A percentile compares a stretch with the other conserved stretches of the same genome.
Conservation (phyloP, 805 yeast genomes). For the Candida andamanensis region DNA sequence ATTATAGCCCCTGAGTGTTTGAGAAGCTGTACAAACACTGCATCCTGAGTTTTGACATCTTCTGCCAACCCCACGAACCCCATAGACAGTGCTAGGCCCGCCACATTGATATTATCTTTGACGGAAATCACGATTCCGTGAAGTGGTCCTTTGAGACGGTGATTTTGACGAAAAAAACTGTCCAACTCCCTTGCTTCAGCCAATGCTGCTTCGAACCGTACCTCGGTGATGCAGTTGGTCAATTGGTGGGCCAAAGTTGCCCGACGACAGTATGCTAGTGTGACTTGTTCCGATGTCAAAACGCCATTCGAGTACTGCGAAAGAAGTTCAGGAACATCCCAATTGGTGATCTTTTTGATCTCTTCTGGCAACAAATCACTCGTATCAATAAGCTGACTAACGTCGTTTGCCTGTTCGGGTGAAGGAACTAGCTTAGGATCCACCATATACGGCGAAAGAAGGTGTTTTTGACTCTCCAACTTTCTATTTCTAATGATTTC, state of each 20-base stretch:
- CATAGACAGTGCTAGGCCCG: slow-evolving; percentile 44
- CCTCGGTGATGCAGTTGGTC: slow-evolving; percentile 33
- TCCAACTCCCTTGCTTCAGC: slow-evolving; percentile 21
- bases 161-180: slow-evolving; percentile 14
- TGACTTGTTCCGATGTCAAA: slow-evolving; percentile 16
- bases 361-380: slow-evolving; percentile 5
- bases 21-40: slow-evolving; percentile 37
- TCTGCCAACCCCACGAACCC: slow-evolving; percentile 43
- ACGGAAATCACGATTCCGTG: slow-evolving; percentile 29
- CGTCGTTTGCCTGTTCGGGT: slow-evolving; percentile 3
- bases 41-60: slow-evolving; percentile 29
- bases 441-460: slow-evolving; percentile 3
- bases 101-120: slow-evolving; percentile 43
- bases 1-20: slow-evolving; percentile 48
- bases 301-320: background rate
- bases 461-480: slow-evolving; percentile 2
- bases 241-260: slow-evolving; percentile 56
- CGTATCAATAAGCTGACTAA: slow-evolving; percentile 7
- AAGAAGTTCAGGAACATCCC: slow-evolving; percentile 1
- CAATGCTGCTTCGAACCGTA: slow-evolving; percentile 24
- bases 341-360: slow-evolving; percentile 2
- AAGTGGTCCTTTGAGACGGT: slow-evolving; percentile 20
- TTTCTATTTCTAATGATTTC: slow-evolving; percentile 5
- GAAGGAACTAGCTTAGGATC: slow-evolving; percentile 3
- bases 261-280: slow-evolving; percentile 49